Base-by-base conservation (phyloP, 1,139 yeast genomes). In the Magnusiomyces suaveolens region DNA sequence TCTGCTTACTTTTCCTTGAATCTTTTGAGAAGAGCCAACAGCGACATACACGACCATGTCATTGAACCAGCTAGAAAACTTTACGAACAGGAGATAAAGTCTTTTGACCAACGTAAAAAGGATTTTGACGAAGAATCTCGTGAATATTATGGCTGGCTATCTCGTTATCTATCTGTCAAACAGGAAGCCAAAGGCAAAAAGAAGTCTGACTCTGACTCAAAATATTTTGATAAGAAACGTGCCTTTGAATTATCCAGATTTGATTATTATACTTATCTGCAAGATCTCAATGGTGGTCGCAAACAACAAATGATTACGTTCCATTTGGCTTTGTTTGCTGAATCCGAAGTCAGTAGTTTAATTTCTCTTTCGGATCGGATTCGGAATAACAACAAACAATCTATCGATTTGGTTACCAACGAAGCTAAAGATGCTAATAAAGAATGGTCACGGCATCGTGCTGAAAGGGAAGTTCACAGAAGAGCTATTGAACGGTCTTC, bases 61-160 rank as follows among this genome's bases (percentile, higher is more conserved):
- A 65, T 75, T 26, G 74, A 69, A 49, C 77, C 77, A 8, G 58
- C 74, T 53, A 63, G 69, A 51, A 61, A 63, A 52, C 60, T 72
- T 52, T 72, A 74, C 62, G 77, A 79, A 56, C 63, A 66, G 60
- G 72, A 71, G 53, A 63, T 74, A 60, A 72, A 74, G 61, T 57
- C 68, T 8, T 72, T 72, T 53, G 77, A 75, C 48, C 56, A 63
- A 25, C 68, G 74, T 51, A 78, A 76, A 62, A 78, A 80, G 55
- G 78, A 75, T 47, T 86, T 86, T 67, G 94, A 86, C 62, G 84
- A 79, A 52, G 84, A 81, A 58, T 81, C 89, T 1, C 79, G 82
- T 57, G 88, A 83, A 54, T 87, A 80, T 66, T 87, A 87, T 64
- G 78, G 79, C 43, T 86, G 92, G 89, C 70, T 84, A 46, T 79